Conservation (phyloP, 331 rosid genomes). For the Malus hybrid region DNA sequence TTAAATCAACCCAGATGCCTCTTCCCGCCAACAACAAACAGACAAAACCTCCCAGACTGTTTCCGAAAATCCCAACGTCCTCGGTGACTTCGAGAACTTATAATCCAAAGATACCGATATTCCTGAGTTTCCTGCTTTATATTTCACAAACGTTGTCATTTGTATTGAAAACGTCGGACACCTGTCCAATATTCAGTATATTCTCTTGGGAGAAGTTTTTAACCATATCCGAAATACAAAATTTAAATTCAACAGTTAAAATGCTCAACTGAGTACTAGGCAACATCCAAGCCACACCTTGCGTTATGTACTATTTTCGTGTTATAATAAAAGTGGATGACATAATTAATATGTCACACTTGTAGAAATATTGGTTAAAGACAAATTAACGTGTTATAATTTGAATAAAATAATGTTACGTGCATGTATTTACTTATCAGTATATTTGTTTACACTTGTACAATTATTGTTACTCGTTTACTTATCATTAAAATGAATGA, state of each 20-base stretch:
- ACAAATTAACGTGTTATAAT: too few relatives aligned
- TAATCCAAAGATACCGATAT: conserved; percentile 18
- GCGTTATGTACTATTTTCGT: neutral
- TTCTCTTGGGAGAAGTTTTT: neutral
- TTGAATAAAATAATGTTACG: too few relatives aligned
- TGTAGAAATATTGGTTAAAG: too few relatives aligned
- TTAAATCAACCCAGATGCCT: neutral
- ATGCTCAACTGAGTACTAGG: too few relatives aligned
- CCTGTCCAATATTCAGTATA: neutral
- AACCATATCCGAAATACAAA: too few relatives aligned
- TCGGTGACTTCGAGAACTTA: conserved; percentile 23
- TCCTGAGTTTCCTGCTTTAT: neutral
- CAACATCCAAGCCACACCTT: neutral
- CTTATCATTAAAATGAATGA: too few relatives aligned
- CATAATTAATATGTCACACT: too few relatives aligned
- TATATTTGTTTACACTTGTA: too few relatives aligned
- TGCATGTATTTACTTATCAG: too few relatives aligned
- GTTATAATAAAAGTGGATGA: too few relatives aligned
- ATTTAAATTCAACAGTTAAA: too few relatives aligned
- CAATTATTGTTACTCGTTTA: too few relatives aligned
- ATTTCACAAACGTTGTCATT: conserved; percentile 9
- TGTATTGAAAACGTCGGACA: conserved; percentile 7
- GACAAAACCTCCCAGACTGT: conserved; percentile 11
- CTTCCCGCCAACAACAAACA: conserved; percentile 5
- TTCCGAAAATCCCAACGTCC: neutral